Evolutionary conservation across 2,329 filamentous ascomycete species (phyloP).

Genomic region (Camptophora hylomeconis): DNA sequence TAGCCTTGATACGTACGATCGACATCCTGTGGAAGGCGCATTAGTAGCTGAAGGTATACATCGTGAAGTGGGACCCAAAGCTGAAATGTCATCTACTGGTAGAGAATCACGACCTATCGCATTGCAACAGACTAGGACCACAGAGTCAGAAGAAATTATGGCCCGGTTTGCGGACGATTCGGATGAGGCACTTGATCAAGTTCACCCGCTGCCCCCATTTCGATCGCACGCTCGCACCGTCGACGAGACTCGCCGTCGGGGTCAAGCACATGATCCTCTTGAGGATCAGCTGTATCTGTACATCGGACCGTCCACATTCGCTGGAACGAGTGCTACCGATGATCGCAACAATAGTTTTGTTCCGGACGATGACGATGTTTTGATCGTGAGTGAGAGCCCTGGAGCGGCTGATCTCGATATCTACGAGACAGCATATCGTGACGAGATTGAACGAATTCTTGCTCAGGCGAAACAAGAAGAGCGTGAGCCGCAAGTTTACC

Average conservation of each 20-base stretch:
- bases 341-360: constrained; percentile 17
- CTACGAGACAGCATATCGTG: constrained; percentile 76
- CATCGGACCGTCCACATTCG: constrained; percentile 51
- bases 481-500: constrained; percentile 43
- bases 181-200: constrained; percentile 5
- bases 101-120: not conserved
- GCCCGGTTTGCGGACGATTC: constrained; percentile 9
- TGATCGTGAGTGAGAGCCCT: constrained; percentile 68
- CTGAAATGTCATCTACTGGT: not conserved
- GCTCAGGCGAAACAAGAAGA: constrained; percentile 24
- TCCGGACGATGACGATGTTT: constrained; percentile 19
- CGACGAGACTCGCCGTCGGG: constrained; percentile 24
- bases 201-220: constrained; percentile 11
- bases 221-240: constrained; percentile 13
- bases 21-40: constrained; percentile 34
- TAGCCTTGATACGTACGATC: constrained; percentile 40
- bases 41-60: constrained; percentile 43
- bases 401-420: constrained; percentile 74
- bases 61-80: constrained; percentile 24
- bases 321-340: constrained; percentile 34
- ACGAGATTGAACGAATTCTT: constrained; percentile 64
- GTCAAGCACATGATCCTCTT: constrained; percentile 51
- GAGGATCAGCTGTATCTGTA: constrained; percentile 59
- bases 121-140: not conserved
- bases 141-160: constrained; percentile 9